Evolutionary conservation across 805 yeast species (phyloP).

Genomic region (Cyberlindnera subsufficiens): DNA sequence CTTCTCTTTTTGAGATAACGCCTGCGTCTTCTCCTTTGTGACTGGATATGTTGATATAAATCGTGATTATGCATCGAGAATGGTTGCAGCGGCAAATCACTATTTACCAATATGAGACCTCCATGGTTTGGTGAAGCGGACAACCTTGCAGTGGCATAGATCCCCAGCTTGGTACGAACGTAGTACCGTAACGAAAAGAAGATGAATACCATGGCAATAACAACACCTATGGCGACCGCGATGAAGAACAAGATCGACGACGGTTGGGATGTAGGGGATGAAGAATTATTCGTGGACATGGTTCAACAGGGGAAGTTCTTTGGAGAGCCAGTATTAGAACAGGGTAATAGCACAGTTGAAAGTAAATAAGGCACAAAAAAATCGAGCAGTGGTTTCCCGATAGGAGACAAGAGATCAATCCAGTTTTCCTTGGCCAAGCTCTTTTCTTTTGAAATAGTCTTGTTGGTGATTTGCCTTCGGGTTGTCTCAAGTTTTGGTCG

Average conservation of each 20-base stretch:
- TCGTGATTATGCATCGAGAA: constrained; percentile 16
- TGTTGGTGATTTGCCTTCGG: no score
- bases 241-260: constrained; percentile 57
- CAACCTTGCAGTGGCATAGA: constrained; percentile 29
- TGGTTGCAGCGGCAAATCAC: constrained; percentile 21
- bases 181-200: constrained; percentile 59
- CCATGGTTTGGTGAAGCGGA: constrained; percentile 10
- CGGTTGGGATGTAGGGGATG: no score
- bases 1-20: constrained; percentile 43
- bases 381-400: no score
- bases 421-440: no score
- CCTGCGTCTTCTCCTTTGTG: constrained; percentile 32
- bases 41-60: constrained; percentile 7
- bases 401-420: no score
- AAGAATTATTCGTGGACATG: no score
- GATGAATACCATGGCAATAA: constrained; percentile 48
- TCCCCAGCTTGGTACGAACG: constrained; percentile 50
- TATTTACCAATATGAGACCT: constrained; percentile 15
- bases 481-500: no score
- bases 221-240: constrained; percentile 56
- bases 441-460: no score
- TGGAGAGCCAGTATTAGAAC: no score
- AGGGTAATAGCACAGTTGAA: no score
- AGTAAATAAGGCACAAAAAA: no score
- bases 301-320: no score